A percentile compares a stretch with the other conserved stretches of the same genome.
These are phyloP conservation scores for Phyllosticta citribraziliensis DNA, from an alignment of 2,329 filamentous ascomycete genomes.

Conservation along the genomic window DNA sequence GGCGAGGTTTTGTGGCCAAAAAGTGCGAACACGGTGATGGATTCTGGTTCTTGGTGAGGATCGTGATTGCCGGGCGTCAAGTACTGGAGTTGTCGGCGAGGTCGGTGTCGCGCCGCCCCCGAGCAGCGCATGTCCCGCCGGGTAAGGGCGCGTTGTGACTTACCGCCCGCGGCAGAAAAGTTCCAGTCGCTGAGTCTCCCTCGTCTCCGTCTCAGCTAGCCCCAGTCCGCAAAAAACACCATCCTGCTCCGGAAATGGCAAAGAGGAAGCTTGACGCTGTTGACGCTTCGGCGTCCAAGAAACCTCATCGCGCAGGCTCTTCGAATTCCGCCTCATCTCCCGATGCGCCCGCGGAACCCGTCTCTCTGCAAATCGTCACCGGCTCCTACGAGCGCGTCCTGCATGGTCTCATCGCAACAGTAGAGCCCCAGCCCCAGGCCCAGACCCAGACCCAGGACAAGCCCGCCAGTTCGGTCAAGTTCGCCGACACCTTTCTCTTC, in stretches of 20 bases:
- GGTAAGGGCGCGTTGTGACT: neutral
- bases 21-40: constrained; percentile 16
- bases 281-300: constrained; percentile 15
- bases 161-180: constrained; percentile 2
- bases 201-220: neutral
- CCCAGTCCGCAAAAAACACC: neutral
- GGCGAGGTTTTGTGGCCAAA: constrained; percentile 21
- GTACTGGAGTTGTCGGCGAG: neutral
- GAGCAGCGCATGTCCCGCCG: neutral
- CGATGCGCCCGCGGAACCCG: neutral
- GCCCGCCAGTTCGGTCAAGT: constrained; percentile 42
- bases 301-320: constrained; percentile 17
- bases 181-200: neutral
- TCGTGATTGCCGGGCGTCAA: constrained; percentile 12
- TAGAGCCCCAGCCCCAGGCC: constrained; percentile 26
- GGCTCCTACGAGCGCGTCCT: constrained; percentile 91
- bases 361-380: constrained; percentile 72
- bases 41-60: constrained; percentile 21
- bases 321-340: constrained; percentile 13
- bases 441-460: neutral
- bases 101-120: constrained; percentile 9
- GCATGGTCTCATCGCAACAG: constrained; percentile 76
- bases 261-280: constrained; percentile 27
- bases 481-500: constrained; percentile 91
- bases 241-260: constrained; percentile 17